phyloP scores from a whole-genome alignment of 768 basidiomycete species.

The Paxillus ammoniavirescens region DNA sequence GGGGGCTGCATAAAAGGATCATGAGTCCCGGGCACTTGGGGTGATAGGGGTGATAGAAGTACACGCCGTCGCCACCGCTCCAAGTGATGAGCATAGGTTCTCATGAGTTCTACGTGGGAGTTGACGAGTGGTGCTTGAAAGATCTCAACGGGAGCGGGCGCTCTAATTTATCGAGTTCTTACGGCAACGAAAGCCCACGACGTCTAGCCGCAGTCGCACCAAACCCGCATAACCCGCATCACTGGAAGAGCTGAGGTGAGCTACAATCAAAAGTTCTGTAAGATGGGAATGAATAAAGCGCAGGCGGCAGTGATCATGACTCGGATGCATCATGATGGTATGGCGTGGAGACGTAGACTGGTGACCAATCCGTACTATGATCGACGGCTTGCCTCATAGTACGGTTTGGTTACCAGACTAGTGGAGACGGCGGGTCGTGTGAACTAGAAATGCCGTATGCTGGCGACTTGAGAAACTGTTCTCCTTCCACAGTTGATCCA shows the following conservation, averaged over 20 bases:
- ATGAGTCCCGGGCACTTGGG: slow-evolving; percentile 6
- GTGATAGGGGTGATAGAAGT: background rate
- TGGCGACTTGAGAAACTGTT: too few species aligned
- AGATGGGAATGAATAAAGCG: background rate
- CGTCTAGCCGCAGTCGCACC: background rate
- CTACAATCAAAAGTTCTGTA: background rate
- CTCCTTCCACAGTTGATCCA: too few species aligned
- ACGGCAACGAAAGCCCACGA: too few species aligned
- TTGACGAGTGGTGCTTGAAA: background rate
- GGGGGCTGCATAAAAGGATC: slow-evolving; percentile 38
- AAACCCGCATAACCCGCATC: background rate
- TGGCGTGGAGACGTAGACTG: too few species aligned
- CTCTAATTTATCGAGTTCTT: background rate
- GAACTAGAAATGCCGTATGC: too few species aligned
- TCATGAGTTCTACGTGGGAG: slow-evolving; percentile 43
- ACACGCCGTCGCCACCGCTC: slow-evolving; percentile 49
- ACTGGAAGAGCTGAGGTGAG: too few species aligned
- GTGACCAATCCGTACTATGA: too few species aligned
- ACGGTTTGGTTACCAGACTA: too few species aligned
- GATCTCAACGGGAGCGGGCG: background rate
- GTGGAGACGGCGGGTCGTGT: too few species aligned
- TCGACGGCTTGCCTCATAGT: too few species aligned
- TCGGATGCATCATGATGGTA: background rate
- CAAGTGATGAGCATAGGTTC: slow-evolving; percentile 50
- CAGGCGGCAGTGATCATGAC: background rate